Conservation (phyloP, 2,329 filamentous ascomycete genomes). For the Chrysoporthe austroafricana region DNA sequence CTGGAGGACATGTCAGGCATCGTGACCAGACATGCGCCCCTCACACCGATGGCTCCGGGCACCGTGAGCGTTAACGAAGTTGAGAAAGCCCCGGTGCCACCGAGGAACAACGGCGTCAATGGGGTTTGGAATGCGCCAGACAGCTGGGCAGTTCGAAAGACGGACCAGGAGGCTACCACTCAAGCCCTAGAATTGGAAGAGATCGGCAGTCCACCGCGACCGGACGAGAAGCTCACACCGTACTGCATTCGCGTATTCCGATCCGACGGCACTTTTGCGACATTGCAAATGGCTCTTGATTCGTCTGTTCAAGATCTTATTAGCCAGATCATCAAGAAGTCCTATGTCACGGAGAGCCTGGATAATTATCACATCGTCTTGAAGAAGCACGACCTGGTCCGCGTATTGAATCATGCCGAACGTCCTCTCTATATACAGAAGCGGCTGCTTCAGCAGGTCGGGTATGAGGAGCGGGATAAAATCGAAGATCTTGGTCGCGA, state of each 20-base stretch:
- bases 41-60: constrained; percentile 70
- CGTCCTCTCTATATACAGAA: constrained; percentile 91
- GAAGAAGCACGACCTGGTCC: constrained; percentile 86
- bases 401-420: constrained; percentile 78
- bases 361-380: constrained; percentile 96
- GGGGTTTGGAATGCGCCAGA: constrained; percentile 91
- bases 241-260: constrained; percentile 97
- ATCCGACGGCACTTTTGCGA: constrained; percentile 91
- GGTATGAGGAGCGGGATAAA: constrained; percentile 83
- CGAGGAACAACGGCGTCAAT: constrained; percentile 41
- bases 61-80: constrained; percentile 48
- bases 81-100: constrained; percentile 43
- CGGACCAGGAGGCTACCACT: constrained; percentile 64
- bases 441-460: constrained; percentile 84
- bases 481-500: constrained; percentile 94
- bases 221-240: constrained; percentile 74
- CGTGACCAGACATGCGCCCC: constrained; percentile 68
- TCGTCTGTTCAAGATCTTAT: constrained; percentile 87
- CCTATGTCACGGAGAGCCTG: constrained; percentile 84
- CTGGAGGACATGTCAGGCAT: constrained; percentile 92
- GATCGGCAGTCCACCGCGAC: constrained; percentile 64
- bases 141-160: constrained; percentile 89
- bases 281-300: constrained; percentile 81
- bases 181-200: constrained; percentile 69
- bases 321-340: constrained; percentile 90